Conservation (phyloP, 163 green algal genomes). For the Coccomyxa subellipsoidea region DNA sequence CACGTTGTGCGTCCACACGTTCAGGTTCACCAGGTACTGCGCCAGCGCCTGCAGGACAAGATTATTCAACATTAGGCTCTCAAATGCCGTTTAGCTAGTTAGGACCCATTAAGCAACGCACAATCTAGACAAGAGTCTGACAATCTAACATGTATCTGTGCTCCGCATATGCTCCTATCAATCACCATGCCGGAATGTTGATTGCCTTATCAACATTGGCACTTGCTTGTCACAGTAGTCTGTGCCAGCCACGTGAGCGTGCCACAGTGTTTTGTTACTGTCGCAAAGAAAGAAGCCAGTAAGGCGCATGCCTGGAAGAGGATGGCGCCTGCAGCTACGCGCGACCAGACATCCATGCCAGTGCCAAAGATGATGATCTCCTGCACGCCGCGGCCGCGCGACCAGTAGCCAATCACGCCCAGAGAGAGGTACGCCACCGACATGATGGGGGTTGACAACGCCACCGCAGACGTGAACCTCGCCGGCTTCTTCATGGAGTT, state of each 20-base stretch:
- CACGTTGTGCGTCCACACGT: conserved; percentile 64
- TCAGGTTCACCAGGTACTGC: conserved; percentile 63
- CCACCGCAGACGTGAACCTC: background rate
- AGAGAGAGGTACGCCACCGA: background rate
- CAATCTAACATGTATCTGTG: too few species aligned
- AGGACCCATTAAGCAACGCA: too few species aligned
- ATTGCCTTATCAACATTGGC: too few species aligned
- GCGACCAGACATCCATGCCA: conserved; percentile 17
- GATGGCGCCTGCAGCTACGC: conserved; percentile 23
- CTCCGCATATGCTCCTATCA: too few species aligned
- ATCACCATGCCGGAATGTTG: too few species aligned
- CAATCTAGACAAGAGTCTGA: too few species aligned
- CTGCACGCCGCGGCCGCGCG: background rate
- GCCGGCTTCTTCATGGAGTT: background rate
- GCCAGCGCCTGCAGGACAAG: conserved; percentile 27
- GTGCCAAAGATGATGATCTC: conserved; percentile 56
- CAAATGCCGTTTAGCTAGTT: too few species aligned
- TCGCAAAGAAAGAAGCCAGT: too few species aligned
- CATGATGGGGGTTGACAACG: conserved; percentile 1
- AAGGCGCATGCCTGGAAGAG: background rate
- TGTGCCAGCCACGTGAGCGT: too few species aligned
- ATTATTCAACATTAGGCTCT: too few species aligned
- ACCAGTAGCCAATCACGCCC: conserved; percentile 8
- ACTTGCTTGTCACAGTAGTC: too few species aligned
- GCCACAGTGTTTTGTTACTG: too few species aligned